Evolutionary conservation across 306 rosid genomes (phyloP).

Genomic region (Quercus robur): DNA sequence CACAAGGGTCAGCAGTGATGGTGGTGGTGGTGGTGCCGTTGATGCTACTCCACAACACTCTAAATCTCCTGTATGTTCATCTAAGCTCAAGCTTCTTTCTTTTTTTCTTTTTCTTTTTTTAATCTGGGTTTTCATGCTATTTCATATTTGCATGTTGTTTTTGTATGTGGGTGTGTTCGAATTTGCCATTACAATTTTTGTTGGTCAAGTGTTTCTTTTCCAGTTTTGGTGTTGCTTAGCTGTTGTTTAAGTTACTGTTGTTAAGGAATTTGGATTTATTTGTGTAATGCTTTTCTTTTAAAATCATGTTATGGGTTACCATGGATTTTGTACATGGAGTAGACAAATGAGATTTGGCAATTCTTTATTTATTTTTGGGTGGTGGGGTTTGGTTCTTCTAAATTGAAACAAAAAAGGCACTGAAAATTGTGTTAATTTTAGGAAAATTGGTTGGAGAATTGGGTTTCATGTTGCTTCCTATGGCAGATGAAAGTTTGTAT

Average conservation of each 20-base stretch:
- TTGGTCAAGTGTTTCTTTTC: background rate
- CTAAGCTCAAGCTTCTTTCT: background rate
- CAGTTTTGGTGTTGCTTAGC: background rate
- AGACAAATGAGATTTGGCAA: background rate
- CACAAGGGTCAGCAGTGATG: conserved; percentile 36
- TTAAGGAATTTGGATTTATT: background rate
- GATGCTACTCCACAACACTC: conserved; percentile 47
- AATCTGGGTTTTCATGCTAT: background rate
- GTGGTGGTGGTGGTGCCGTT: conserved; percentile 20
- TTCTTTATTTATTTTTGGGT: background rate
- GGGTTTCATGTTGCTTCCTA: background rate
- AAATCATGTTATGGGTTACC: background rate
- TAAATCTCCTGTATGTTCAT: conserved; percentile 41
- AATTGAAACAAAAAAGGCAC: background rate
- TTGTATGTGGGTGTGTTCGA: background rate
- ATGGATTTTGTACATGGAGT: background rate
- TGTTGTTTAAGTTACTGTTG: background rate
- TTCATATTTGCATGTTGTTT: background rate
- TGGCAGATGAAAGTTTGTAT: background rate
- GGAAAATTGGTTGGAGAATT: conserved; percentile 6
- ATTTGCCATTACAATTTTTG: background rate
- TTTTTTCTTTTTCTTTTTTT: conserved; percentile 1
- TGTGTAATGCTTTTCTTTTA: background rate
- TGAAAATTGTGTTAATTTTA: conserved; percentile 3
- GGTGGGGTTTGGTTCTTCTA: background rate